Percentiles rank a stretch among this genome's conserved stretches.
These are phyloP conservation scores for Lipomyces chichibuensis DNA, from an alignment of 805 yeast species.

Conservation along the genomic window DNA sequence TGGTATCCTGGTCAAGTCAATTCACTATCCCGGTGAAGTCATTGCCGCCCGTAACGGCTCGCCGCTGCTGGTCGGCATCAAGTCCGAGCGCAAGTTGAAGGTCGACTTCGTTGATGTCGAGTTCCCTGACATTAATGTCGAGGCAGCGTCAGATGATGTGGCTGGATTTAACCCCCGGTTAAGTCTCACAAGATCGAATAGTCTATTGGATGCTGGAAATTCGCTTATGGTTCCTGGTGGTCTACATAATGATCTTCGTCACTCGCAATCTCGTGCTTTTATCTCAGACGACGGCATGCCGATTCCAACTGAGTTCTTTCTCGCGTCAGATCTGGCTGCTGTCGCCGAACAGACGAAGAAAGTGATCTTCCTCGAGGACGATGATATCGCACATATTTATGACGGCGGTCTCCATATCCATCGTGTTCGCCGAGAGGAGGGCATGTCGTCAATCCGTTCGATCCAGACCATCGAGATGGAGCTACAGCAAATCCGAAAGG, in stretches of 20 bases:
- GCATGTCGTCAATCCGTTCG: conserved; percentile 88
- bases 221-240: conserved; percentile 51
- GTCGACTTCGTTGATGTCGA: conserved; percentile 98
- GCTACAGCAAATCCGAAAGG: conserved; percentile 97
- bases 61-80: conserved; percentile 95
- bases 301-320: conserved; percentile 91
- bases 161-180: neutral
- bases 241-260: conserved; percentile 68
- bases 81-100: conserved; percentile 90
- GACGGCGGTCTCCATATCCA: conserved; percentile 98
- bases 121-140: conserved; percentile 61
- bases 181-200: conserved; percentile 31
- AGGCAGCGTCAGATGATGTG: conserved; percentile 32
- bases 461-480: conserved; percentile 97
- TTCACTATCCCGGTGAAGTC: conserved; percentile 92
- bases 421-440: conserved; percentile 77
- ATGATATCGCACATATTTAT: conserved; percentile 96
- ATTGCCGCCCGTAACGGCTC: conserved; percentile 98
- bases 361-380: conserved; percentile 94
- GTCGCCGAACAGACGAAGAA: conserved; percentile 96
- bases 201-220: conserved; percentile 23
- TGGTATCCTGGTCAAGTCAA: conserved; percentile 89
- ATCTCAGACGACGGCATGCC: conserved; percentile 91
- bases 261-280: conserved; percentile 95
- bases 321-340: conserved; percentile 96